Evolutionary conservation across 768 basidiomycete genomes (phyloP).

Genomic region (Pisolithus orientalis): DNA sequence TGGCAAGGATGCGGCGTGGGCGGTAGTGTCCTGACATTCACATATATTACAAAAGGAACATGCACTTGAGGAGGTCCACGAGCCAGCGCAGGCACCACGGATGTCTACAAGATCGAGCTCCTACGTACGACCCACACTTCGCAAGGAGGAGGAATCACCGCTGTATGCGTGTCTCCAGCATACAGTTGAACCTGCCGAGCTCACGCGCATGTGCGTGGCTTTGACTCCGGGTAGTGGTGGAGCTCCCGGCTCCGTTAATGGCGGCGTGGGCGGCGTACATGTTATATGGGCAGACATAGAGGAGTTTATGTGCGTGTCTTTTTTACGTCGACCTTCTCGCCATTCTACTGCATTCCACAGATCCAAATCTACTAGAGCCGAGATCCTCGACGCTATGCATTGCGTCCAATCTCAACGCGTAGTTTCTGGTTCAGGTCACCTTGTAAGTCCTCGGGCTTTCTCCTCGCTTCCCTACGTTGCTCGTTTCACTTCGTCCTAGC

Average conservation of each 20-base stretch:
- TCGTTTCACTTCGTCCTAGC: no score
- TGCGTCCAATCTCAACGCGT: slow-evolving; percentile 16
- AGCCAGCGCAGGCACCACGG: not conserved
- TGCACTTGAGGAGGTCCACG: slow-evolving; percentile 17
- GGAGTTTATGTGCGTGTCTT: slow-evolving; percentile 20
- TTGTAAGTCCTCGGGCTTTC: slow-evolving; percentile 13
- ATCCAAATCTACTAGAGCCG: slow-evolving; percentile 19
- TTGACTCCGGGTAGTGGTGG: slow-evolving; percentile 5
- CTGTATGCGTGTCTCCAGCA: slow-evolving; percentile 21
- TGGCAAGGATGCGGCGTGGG: not conserved
- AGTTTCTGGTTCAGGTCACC: slow-evolving; percentile 23
- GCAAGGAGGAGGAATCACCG: slow-evolving; percentile 24
- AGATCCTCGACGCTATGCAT: slow-evolving; percentile 24
- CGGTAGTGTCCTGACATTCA: not conserved
- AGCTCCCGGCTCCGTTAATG: no score
- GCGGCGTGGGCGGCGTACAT: slow-evolving; percentile 12
- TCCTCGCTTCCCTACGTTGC: not conserved
- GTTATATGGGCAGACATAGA: slow-evolving; percentile 26
- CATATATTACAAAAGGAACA: slow-evolving; percentile 12
- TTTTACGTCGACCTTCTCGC: not conserved
- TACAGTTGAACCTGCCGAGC: slow-evolving; percentile 19
- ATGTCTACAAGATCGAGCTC: not conserved
- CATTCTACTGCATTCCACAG: slow-evolving; percentile 3
- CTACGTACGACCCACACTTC: slow-evolving; percentile 17
- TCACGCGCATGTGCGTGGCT: slow-evolving; percentile 13